Percentiles rank a stretch among this genome's conserved stretches.
These are phyloP conservation scores for Lactarius quietus DNA, from an alignment of 768 basidiomycete genomes.

Conservation along the genomic window DNA sequence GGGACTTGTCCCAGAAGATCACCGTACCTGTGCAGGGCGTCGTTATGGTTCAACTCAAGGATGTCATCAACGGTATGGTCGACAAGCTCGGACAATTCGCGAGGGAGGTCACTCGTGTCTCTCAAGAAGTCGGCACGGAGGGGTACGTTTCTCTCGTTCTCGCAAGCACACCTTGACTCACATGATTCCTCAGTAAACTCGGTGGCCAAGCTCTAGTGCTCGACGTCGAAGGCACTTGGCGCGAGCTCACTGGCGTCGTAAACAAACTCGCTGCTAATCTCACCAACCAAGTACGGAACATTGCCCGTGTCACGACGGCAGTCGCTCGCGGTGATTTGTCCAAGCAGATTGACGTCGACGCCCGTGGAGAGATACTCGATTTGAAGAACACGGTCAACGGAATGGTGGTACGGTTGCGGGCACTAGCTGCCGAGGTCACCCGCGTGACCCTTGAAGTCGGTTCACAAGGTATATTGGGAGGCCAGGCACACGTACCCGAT, in stretches of 20 bases:
- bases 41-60: slow-evolving; percentile 50
- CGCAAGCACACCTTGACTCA: slow-evolving; percentile 23
- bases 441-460: slow-evolving; percentile 80
- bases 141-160: slow-evolving; percentile 25
- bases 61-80: slow-evolving; percentile 45
- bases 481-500: slow-evolving; percentile 79
- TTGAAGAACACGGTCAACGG: slow-evolving; percentile 57
- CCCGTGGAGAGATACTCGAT: slow-evolving; percentile 81
- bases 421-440: slow-evolving; percentile 74
- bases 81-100: slow-evolving; percentile 80
- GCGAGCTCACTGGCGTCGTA: slow-evolving; percentile 73
- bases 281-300: slow-evolving; percentile 51
- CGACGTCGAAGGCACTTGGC: slow-evolving; percentile 87
- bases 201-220: slow-evolving; percentile 81
- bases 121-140: slow-evolving; percentile 77
- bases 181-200: slow-evolving; percentile 46
- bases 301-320: slow-evolving; percentile 56
- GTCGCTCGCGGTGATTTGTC: slow-evolving; percentile 86
- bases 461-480: slow-evolving; percentile 81
- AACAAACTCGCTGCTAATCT: slow-evolving; percentile 74
- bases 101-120: slow-evolving; percentile 79
- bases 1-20: slow-evolving; percentile 50
- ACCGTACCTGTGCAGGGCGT: slow-evolving; percentile 49
- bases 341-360: slow-evolving; percentile 86
- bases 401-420: slow-evolving; percentile 48